Evolutionary conservation across 179 eudicot genomes (phyloP), one percentile per base, ranked within the genome.

Genomic region (Corrigiola litoralis): DNA sequence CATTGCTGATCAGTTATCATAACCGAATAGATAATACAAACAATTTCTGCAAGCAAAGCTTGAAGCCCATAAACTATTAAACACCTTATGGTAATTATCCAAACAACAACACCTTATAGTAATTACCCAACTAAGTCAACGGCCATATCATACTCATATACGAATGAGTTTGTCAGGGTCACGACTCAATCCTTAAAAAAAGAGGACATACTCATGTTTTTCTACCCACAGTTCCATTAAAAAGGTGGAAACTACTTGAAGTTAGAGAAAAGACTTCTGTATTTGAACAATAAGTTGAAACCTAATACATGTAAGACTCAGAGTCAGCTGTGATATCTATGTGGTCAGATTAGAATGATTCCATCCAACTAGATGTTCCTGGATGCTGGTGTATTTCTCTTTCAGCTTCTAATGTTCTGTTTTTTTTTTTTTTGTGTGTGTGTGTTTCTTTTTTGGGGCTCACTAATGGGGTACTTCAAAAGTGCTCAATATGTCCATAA

Each of bases 21-120:
- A 20, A 34, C 7, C 33, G 18, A 1, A 41, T n/a, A 31, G 27
- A 37, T 33, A 41, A 38, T 8, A 37, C 46, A 23, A 11, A 20
- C 42, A 46, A 18, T 37, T 71, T 55, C 28, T 12, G 57, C 63
- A 63, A 70, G 54, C 40, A 51, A 31, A 23, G 42, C 49, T 21
- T 52, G 51, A 23, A 53, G 38, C 51, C 25, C 60, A 20, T 45
- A 52, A 29, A 51, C 41, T 14, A 45, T 17, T 33, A 23, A 34
- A 47, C 33, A 33, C 4, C 17, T 57, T 58, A 36, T 4, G 27
- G 24, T 24, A 32, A 57, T n/a, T 33, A 36, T n/a, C 34, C 34
- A n/a, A 24, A 31, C 14, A 24, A n/a, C 29, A 56, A 25, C 9
- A 16, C 53, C 13, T 13, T 55, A 20, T 28, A 61, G n/a, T 13